These are phyloP conservation scores for Scleromitrula shiraiana DNA, from an alignment of 2,329 filamentous ascomycete genomes.

Conservation along the genomic window DNA sequence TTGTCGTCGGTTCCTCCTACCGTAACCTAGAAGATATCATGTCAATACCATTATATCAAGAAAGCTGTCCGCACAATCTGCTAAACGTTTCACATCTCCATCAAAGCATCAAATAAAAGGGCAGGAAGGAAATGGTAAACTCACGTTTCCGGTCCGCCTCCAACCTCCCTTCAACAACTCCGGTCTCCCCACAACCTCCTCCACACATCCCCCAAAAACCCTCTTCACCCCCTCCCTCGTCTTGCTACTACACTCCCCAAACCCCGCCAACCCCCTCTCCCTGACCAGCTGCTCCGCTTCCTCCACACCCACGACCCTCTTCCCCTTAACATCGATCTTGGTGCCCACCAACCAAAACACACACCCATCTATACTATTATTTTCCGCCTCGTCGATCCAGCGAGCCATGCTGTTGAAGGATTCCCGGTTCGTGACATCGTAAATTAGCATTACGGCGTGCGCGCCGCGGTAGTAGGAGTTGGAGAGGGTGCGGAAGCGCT, in stretches of 20 bases:
- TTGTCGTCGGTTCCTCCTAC: not conserved
- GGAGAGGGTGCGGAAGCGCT: slow-evolving; percentile 90
- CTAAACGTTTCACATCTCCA: too few relatives aligned
- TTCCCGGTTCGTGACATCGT: slow-evolving; percentile 68
- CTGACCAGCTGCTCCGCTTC: slow-evolving; percentile 37
- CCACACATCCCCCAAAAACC: slow-evolving; percentile 45
- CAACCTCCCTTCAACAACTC: slow-evolving; percentile 32
- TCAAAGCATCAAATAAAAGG: too few relatives aligned
- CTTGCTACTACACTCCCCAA: slow-evolving; percentile 48
- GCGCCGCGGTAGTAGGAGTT: slow-evolving; percentile 94
- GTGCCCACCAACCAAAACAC: slow-evolving; percentile 44
- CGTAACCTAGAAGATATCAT: slow-evolving; percentile 15
- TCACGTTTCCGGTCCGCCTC: slow-evolving; percentile 21
- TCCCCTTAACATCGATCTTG: slow-evolving; percentile 39
- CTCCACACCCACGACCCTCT: slow-evolving; percentile 38
- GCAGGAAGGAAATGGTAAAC: not conserved
- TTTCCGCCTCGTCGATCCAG: slow-evolving; percentile 47
- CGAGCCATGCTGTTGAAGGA: slow-evolving; percentile 44
- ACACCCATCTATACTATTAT: slow-evolving; percentile 41
- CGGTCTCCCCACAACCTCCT: slow-evolving; percentile 39
- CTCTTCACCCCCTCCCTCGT: slow-evolving; percentile 43
- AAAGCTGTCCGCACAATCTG: slow-evolving; percentile 5
- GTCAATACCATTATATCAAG: slow-evolving; percentile 16
- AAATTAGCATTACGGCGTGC: slow-evolving; percentile 89
- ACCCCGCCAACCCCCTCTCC: slow-evolving; percentile 37